A percentile compares a stretch with the other conserved stretches of the same genome.
These are phyloP conservation scores for Xylaria longipes DNA, from an alignment of 495 filamentous ascomycete species.

Conservation along the genomic window DNA sequence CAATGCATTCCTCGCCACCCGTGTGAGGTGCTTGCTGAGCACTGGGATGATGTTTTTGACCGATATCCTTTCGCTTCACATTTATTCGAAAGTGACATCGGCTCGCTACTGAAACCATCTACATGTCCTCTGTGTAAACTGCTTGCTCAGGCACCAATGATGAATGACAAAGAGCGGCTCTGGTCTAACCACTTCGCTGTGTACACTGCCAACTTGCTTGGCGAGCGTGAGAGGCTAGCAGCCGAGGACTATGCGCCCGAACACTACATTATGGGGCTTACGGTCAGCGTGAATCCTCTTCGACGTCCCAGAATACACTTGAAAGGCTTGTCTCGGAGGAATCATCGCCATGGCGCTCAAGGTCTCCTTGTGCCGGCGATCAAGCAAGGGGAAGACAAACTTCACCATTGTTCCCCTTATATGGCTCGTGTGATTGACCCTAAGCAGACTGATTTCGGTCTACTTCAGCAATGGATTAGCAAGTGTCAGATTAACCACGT, in stretches of 20 bases:
- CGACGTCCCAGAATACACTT: neutral
- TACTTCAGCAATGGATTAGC: slow-evolving; percentile 3
- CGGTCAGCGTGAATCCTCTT: neutral
- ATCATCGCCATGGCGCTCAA: slow-evolving; percentile 2
- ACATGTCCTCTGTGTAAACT: neutral
- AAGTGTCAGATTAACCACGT: neutral
- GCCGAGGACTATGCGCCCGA: neutral
- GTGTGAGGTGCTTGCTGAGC: slow-evolving; percentile 2
- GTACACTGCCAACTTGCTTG: neutral
- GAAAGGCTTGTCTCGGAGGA: neutral
- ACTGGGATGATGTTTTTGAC: slow-evolving; percentile 6
- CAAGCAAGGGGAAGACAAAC: neutral
- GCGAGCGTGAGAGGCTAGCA: neutral
- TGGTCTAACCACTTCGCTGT: neutral
- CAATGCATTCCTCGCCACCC: neutral
- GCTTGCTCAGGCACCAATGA: neutral
- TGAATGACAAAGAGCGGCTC: neutral
- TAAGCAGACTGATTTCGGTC: slow-evolving; percentile 4
- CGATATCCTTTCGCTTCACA: slow-evolving; percentile 5
- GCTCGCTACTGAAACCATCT: neutral
- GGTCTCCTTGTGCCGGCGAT: neutral
- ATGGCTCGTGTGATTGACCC: neutral
- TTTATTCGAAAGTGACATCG: neutral
- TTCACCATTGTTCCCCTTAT: neutral
- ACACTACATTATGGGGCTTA: neutral